A percentile compares a stretch with the other conserved stretches of the same genome.
Conservation (phyloP, 139 green algal species). For the Spirogloea muscicola region DNA sequence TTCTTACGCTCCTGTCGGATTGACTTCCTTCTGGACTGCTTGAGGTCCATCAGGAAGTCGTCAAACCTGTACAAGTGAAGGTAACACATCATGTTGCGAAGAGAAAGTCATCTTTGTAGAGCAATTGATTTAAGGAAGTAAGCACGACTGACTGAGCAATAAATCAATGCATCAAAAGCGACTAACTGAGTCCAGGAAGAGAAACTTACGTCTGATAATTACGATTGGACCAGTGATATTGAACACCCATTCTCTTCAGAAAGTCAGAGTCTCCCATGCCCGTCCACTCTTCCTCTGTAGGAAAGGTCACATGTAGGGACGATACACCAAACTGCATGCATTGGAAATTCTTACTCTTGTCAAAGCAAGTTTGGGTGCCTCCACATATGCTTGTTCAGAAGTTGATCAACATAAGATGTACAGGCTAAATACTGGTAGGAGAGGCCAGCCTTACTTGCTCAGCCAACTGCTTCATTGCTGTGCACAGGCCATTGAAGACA, state of each 20-base stretch:
- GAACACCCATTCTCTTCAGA: constrained; percentile 57
- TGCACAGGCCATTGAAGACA: constrained; percentile 25
- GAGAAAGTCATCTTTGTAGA: no score
- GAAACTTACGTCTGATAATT: constrained; percentile 46
- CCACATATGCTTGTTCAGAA: background rate
- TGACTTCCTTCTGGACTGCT: constrained; percentile 80
- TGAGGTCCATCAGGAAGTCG: constrained; percentile 74
- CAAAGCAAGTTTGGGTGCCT: background rate
- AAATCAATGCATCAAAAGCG: no score
- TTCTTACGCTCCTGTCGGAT: constrained; percentile 88
- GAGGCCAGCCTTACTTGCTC: background rate
- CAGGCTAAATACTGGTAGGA: background rate
- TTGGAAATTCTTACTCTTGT: background rate
- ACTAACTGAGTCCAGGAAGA: no score
- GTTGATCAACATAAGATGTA: background rate
- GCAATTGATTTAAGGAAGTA: no score
- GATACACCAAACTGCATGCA: constrained; percentile 51
- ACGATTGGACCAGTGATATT: constrained; percentile 66
- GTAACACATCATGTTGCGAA: no score
- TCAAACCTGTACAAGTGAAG: constrained; percentile 71
- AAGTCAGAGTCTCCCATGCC: constrained; percentile 62
- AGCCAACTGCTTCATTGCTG: constrained; percentile 7
- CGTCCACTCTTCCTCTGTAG: constrained; percentile 62
- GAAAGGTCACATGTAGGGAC: constrained; percentile 82
- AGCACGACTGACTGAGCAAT: no score